Evolutionary conservation across 768 basidiomycete species (phyloP).

Genomic region (Tulasnella sp.): DNA sequence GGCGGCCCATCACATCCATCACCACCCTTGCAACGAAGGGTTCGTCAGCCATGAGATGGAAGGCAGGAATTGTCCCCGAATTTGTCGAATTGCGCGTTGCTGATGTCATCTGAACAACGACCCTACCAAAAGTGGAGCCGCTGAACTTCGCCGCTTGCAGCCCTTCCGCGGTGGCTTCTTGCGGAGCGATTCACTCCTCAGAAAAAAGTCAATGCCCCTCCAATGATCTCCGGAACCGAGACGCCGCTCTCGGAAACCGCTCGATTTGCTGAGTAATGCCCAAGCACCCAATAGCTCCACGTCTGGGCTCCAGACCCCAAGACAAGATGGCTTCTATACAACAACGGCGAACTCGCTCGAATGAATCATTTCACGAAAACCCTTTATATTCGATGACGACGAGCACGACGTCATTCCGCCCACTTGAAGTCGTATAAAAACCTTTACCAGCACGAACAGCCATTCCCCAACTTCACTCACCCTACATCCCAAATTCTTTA

Average conservation of each 20-base stretch:
- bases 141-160: not conserved
- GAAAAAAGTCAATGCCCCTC: not conserved
- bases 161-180: conserved; percentile 1
- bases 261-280: not conserved
- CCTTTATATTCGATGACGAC: not conserved
- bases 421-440: not conserved
- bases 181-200: not conserved
- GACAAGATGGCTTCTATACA: not conserved
- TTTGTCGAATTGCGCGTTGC: not conserved
- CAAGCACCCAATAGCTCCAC: not conserved
- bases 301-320: not conserved
- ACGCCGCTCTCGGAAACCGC: not conserved
- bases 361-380: not conserved
- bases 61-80: too few species aligned
- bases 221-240: not conserved
- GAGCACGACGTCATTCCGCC: not conserved
- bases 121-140: not conserved
- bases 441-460: not conserved
- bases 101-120: conserved; percentile 11
- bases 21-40: too few species aligned
- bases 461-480: not conserved
- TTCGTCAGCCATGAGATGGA: too few species aligned
- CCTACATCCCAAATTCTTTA: not conserved
- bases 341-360: not conserved
- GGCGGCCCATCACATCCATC: too few species aligned